These are phyloP conservation scores for Spiraea crenata DNA, from an alignment of 331 rosid species.

Conservation along the genomic window DNA sequence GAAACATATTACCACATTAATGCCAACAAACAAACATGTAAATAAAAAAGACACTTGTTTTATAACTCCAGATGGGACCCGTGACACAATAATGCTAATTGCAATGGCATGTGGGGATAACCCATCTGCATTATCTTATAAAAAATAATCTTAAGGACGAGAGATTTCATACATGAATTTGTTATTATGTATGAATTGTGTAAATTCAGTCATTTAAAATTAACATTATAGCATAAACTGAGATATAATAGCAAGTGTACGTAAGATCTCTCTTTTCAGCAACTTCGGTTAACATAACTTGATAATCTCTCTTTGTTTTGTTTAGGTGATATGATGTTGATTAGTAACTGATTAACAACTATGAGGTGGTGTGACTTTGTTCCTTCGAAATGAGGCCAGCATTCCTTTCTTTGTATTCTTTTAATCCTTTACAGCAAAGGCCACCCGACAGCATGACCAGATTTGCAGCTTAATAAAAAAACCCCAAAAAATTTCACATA, in stretches of 20 bases:
- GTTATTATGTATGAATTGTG: no score
- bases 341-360: constrained; percentile 33
- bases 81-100: constrained; percentile 22
- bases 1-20: constrained; percentile 9
- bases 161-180: no score
- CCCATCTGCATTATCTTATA: constrained; percentile 4
- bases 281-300: no score
- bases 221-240: no score
- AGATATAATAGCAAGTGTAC: no score
- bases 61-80: neutral
- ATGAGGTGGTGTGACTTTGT: constrained; percentile 32
- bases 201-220: no score
- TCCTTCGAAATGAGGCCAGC: constrained; percentile 64
- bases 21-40: constrained; percentile 15
- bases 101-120: constrained; percentile 4
- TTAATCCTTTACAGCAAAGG: constrained; percentile 40
- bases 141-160: no score
- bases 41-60: neutral
- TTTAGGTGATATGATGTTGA: constrained; percentile 25
- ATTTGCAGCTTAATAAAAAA: constrained; percentile 35
- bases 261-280: no score
- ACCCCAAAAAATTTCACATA: constrained; percentile 22
- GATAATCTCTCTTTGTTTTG: constrained; percentile 6
- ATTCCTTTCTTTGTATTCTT: constrained; percentile 32
- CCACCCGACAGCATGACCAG: constrained; percentile 50